Conservation (phyloP, 192 early-diverging fungal genomes). For the Gryganskiella cystojenkinii region DNA sequence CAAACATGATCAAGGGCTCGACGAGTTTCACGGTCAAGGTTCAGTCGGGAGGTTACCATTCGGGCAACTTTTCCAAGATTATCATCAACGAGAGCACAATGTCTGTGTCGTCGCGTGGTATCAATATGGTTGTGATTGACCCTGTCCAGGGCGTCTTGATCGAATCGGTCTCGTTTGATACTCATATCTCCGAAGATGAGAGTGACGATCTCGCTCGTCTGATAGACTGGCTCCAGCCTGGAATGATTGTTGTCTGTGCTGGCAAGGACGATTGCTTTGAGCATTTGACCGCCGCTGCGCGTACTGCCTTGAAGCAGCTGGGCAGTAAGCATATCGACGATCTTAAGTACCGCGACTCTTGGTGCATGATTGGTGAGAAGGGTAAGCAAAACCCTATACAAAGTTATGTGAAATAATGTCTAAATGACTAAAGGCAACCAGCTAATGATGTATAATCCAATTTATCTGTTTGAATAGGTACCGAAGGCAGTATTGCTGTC, state of each 20-base stretch:
- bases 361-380: slow-evolving; percentile 84
- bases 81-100: slow-evolving; percentile 64
- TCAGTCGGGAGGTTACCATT: slow-evolving; percentile 77
- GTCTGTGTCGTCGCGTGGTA: slow-evolving; percentile 71
- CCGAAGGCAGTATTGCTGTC: slow-evolving; percentile 53
- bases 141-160: slow-evolving; percentile 73
- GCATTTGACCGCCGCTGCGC: slow-evolving; percentile 69
- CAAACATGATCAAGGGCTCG: slow-evolving; percentile 51
- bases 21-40: slow-evolving; percentile 65
- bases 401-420: not conserved
- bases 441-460: not conserved
- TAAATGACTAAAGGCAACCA: not conserved
- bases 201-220: slow-evolving; percentile 74
- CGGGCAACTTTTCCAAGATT: slow-evolving; percentile 81
- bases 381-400: slow-evolving; percentile 55
- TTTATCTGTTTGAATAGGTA: slow-evolving; percentile 4
- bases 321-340: slow-evolving; percentile 67
- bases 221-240: slow-evolving; percentile 71
- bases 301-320: slow-evolving; percentile 67
- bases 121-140: slow-evolving; percentile 83
- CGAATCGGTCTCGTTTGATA: slow-evolving; percentile 80
- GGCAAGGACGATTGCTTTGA: slow-evolving; percentile 79
- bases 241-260: slow-evolving; percentile 72
- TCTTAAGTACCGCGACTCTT: slow-evolving; percentile 81
- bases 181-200: slow-evolving; percentile 70